Evolutionary conservation across 1,139 yeast species (phyloP), one percentile per base, ranked within the genome.

Genomic region (Kodamaea suecica): DNA sequence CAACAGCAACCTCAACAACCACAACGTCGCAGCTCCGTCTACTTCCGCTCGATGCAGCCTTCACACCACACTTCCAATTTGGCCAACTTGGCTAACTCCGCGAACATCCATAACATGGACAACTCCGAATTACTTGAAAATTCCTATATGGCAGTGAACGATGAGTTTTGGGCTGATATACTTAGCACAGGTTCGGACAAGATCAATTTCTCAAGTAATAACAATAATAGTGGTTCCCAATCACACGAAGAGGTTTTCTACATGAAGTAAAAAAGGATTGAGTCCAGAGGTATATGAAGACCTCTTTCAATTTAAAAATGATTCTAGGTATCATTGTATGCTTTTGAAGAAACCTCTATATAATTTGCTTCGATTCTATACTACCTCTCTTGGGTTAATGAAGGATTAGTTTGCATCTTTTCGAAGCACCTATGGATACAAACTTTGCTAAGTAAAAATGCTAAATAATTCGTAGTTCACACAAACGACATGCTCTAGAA

Each of bases 81-180:
- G 10, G 5, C 7, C 9, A 13, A 11, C 5, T 5, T 12, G 5
- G 15, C 28, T 7, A 25, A 25, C 14, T 6, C 17, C 11, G 17
- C 5, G 8, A 13, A 13, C 14, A 25, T 25, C 10, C 11, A 8
- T 10, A 25, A 13, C 28, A n/a, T 48, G 26, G 49, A 49, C 6
- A 47, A 45, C 30, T 38, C 46, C 10, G 40, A 42, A 34, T 63
- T 56, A 35, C 40, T 63, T 19, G 68, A 63, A 34, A 53, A 53
- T 33, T 55, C 61, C 17, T 57, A 59, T 34, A 48, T 53, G 44
- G 57, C 63, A 12, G 52, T 68, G 12, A 65, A 66, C 31, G 74
- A 67, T 42, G 74, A 68, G 39, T 68, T 67, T 41, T 68, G 74
- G 74, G 54, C 65, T 6, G 69, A 68, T 40, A 54, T 68, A 29